Conservation (phyloP, 1,139 yeast species). For the Kodamaea derodonti region DNA sequence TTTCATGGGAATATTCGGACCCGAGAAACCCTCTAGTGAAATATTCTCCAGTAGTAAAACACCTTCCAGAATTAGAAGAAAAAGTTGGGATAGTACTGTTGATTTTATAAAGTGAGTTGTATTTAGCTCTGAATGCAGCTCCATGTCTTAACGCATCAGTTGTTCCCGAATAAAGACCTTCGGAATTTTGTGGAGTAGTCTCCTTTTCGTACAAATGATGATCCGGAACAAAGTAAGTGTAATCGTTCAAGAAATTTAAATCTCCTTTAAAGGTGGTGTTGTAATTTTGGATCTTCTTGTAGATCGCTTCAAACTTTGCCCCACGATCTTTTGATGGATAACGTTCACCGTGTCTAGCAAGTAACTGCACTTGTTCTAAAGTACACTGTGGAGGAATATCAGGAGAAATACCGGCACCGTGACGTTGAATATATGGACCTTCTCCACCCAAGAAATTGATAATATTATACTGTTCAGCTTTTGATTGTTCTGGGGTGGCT, state of each 20-base stretch:
- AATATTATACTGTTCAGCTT: constrained; percentile 29
- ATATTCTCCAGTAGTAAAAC: constrained; percentile 26
- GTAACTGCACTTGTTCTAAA: constrained; percentile 57
- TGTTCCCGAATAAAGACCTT: constrained; percentile 19
- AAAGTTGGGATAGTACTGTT: constrained; percentile 26
- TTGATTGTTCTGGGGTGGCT: constrained; percentile 23
- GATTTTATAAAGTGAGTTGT: constrained; percentile 22
- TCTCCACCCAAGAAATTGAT: constrained; percentile 40
- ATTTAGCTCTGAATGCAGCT: constrained; percentile 29
- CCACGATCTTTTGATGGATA: constrained; percentile 37
- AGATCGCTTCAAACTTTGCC: constrained; percentile 12
- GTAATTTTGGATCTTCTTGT: constrained; percentile 19
- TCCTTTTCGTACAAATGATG: constrained; percentile 22
- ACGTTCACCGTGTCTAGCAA: constrained; percentile 68
- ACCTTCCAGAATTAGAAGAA: constrained; percentile 30
- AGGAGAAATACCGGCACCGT: constrained; percentile 42
- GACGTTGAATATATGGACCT: constrained; percentile 41
- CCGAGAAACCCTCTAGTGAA: constrained; percentile 29
- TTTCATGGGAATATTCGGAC: constrained; percentile 9
- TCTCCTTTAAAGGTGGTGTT: constrained; percentile 27
- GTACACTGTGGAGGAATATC: constrained; percentile 46
- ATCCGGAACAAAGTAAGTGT: constrained; percentile 29
- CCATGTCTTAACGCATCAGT: constrained; percentile 33
- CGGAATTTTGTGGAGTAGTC: constrained; percentile 14
- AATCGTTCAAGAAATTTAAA: constrained; percentile 30